Base-by-base conservation (phyloP, 345 rosid genomes). In the Dimocarpus longan region DNA sequence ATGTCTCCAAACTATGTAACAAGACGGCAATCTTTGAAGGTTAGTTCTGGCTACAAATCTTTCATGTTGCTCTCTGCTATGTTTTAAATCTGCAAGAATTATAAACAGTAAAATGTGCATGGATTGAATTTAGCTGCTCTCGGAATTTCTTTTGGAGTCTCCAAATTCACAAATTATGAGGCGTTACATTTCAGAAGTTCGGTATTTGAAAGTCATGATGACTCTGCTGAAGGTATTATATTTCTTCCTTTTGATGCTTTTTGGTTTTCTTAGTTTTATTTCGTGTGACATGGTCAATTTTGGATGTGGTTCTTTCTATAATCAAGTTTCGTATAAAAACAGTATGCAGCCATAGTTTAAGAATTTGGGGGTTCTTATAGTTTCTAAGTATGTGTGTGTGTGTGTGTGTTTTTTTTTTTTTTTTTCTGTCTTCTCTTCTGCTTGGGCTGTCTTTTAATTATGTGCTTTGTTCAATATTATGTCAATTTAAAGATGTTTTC, bases 21-120 rank as follows among this genome's bases (percentile, higher is more conserved):
- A 18, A 93, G 96, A 85, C 88, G 99, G 87, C 99, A 96, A 82
- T 96, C 99, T 22, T 79, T 96, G 80, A 96, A 92, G 98, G 99
- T 96, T 79, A 78, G 88, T 85, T 62, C 77, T 79, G 63, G 68
- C 73, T 65, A 32, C 28, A 56, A 16, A 62, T 46, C 75, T 57
- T 42, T 24, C 13, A 11, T 28, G 50, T 83, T 44, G 46, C 37
- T 37, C 32, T 76, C 70, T 75, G 21, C 62, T 63, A 74, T 66
- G 66, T 24, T 70, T 79, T 73, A 64, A 43, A 7, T 57, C 54
- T 48, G 21, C 79, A 44, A 71, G 52, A 68, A 37, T 54, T 66
- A 26, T 63, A 62, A 52, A 64, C 46, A 18, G 62, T 64, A 70
- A 73, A 66, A 63, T 76, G 24, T 78, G 83, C 68, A 10, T 82